Evolutionary conservation across 2,329 filamentous ascomycete genomes (phyloP).

Genomic region (Juglanconis oblonga): DNA sequence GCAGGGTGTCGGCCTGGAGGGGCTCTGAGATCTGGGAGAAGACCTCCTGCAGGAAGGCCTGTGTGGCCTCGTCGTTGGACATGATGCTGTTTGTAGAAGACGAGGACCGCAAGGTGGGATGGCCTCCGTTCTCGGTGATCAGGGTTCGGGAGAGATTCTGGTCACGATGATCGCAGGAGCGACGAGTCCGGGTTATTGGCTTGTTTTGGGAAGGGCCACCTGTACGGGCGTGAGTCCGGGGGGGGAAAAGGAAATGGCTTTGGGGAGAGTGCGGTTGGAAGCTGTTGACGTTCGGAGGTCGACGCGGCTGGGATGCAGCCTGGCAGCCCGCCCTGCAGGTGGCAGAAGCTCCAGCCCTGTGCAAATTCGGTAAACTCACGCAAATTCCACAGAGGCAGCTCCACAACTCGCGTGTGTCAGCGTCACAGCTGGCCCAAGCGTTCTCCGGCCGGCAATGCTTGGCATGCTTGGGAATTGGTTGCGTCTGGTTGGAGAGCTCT

Average conservation of each 20-base stretch:
- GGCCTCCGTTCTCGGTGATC: not conserved
- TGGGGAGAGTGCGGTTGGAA: slow-evolving; percentile 15
- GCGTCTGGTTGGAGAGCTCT: slow-evolving; percentile 17
- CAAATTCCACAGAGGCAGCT: not conserved
- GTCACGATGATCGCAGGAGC: not conserved
- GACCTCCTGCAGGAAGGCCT: slow-evolving; percentile 70
- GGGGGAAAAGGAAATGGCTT: not conserved
- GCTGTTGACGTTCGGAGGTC: slow-evolving; percentile 20
- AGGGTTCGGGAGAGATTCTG: not conserved
- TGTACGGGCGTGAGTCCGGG: not conserved
- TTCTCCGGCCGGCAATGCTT: slow-evolving; percentile 7
- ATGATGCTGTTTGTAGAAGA: slow-evolving; percentile 19
- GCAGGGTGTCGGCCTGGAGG: slow-evolving; percentile 81
- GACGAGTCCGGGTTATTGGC: not conserved
- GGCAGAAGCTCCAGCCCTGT: slow-evolving; percentile 5
- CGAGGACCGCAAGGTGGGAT: slow-evolving; percentile 4
- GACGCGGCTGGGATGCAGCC: slow-evolving; percentile 44
- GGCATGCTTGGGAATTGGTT: slow-evolving; percentile 17
- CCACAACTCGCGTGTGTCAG: slow-evolving; percentile 11
- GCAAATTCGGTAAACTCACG: not conserved
- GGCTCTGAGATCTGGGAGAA: slow-evolving; percentile 56
- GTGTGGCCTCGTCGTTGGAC: slow-evolving; percentile 86
- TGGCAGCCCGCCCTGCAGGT: slow-evolving; percentile 22
- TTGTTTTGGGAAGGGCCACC: not conserved
- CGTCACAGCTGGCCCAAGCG: slow-evolving; percentile 12